Conservation (phyloP, 495 filamentous ascomycete species). For the Lophiotrema nucula region DNA sequence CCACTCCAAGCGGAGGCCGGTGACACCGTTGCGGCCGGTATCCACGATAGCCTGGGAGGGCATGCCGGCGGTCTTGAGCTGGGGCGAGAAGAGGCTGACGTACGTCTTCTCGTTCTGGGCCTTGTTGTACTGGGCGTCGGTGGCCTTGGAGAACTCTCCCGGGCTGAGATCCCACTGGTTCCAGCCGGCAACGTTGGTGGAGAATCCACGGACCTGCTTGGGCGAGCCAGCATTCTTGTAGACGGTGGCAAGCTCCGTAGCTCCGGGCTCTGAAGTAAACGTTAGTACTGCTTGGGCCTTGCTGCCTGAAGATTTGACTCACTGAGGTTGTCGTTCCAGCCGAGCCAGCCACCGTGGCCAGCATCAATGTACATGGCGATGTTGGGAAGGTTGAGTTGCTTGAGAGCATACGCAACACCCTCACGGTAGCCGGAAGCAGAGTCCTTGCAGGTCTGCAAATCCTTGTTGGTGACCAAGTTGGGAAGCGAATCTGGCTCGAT, state of each 20-base stretch:
- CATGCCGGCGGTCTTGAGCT: conserved; percentile 62
- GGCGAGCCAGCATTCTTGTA: conserved; percentile 67
- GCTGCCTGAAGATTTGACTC: not conserved
- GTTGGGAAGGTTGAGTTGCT: conserved; percentile 69
- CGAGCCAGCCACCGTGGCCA: conserved; percentile 79
- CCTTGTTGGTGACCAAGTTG: conserved; percentile 76
- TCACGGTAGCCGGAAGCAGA: conserved; percentile 64
- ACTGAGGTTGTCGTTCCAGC: conserved; percentile 73
- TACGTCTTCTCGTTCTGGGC: conserved; percentile 68
- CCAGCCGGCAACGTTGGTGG: conserved; percentile 79
- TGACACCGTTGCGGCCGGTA: conserved; percentile 64
- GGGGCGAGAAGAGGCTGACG: conserved; percentile 63
- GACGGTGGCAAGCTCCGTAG: conserved; percentile 63
- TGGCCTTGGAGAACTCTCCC: conserved; percentile 33
- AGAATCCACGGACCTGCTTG: conserved; percentile 65
- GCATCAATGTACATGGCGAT: conserved; percentile 83
- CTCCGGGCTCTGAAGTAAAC: conserved; percentile 53
- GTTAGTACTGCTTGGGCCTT: not conserved
- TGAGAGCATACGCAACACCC: conserved; percentile 69
- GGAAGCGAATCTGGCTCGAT: conserved; percentile 77
- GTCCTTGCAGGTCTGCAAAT: conserved; percentile 60
- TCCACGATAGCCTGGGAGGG: conserved; percentile 74
- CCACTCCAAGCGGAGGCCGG: conserved; percentile 59
- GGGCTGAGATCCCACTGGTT: conserved; percentile 56
- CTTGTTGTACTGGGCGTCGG: conserved; percentile 35